Conservation (phyloP, 1,139 yeast species). For the Keqinozyma sinolaborantium region DNA sequence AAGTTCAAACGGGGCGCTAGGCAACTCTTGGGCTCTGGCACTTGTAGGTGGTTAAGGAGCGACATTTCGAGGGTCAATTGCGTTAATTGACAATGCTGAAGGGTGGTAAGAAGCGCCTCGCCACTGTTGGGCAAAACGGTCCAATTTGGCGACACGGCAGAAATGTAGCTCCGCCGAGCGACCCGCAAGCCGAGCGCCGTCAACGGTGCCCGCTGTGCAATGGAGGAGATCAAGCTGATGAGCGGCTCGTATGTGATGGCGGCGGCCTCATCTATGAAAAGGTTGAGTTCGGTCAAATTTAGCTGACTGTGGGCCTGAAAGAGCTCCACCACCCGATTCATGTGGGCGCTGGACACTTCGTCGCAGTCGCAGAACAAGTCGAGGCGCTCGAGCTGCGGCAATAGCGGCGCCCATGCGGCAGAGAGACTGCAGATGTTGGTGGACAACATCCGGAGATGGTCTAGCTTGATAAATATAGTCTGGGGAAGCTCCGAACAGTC, state of each 20-base stretch:
- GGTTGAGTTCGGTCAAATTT: slow-evolving; percentile 13
- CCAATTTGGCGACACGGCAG: not conserved
- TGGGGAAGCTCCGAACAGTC: slow-evolving; percentile 1
- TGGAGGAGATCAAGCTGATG: slow-evolving; percentile 11
- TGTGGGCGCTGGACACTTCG: slow-evolving; percentile 8
- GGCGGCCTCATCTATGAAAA: slow-evolving; percentile 16
- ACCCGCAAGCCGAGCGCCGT: slow-evolving; percentile 12
- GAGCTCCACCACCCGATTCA: not conserved
- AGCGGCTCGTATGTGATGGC: slow-evolving; percentile 14
- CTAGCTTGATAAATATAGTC: not conserved
- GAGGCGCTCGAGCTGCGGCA: slow-evolving; percentile 15
- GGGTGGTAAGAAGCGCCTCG: not conserved
- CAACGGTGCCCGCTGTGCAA: slow-evolving; percentile 8
- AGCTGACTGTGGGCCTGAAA: not conserved
- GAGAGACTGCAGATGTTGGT: slow-evolving; percentile 17
- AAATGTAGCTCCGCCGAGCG: slow-evolving; percentile 9
- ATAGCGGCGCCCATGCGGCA: slow-evolving; percentile 3
- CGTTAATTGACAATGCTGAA: not conserved
- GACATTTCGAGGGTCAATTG: not conserved
- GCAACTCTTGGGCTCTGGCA: not conserved
- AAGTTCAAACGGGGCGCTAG: slow-evolving; percentile 3
- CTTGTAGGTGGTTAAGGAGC: not conserved
- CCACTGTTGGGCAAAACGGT: not conserved
- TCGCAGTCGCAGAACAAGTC: slow-evolving; percentile 24
- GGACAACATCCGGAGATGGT: slow-evolving; percentile 13